These are phyloP conservation scores for Podospora fimiseda DNA, from an alignment of 495 filamentous ascomycete genomes.

Conservation along the genomic window DNA sequence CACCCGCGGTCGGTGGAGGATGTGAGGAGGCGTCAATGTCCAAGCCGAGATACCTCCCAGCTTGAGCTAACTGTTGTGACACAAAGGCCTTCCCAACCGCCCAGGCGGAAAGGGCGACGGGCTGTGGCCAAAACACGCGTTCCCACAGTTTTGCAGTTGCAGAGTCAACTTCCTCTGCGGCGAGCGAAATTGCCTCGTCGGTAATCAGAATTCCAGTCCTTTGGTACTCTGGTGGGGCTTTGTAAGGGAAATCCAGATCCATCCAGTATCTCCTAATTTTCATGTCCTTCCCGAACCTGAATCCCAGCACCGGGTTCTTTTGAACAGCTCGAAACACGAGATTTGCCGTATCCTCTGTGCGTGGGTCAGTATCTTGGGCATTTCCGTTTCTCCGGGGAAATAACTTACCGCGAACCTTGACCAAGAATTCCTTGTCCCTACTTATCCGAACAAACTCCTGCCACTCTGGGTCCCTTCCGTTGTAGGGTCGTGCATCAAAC, in stretches of 20 bases:
- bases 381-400: not conserved
- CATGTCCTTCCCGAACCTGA: conserved; percentile 18
- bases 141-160: conserved; percentile 20
- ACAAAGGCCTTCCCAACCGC: conserved; percentile 26
- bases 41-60: conserved; percentile 32
- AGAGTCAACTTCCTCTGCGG: conserved; percentile 23
- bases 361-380: conserved; percentile 6
- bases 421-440: conserved; percentile 42
- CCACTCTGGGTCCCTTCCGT: conserved; percentile 64
- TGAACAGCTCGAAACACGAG: conserved; percentile 15
- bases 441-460: conserved; percentile 55
- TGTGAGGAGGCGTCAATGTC: not conserved
- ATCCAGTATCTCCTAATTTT: conserved; percentile 30
- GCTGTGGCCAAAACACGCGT: conserved; percentile 31
- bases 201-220: conserved; percentile 30
- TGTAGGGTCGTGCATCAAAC: conserved; percentile 44
- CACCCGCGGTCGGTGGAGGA: not conserved
- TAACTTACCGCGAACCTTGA: conserved; percentile 45
- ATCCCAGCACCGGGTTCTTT: conserved; percentile 7
- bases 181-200: conserved; percentile 25
- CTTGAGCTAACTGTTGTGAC: conserved; percentile 21
- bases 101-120: conserved; percentile 29
- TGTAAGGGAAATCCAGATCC: conserved; percentile 34
- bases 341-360: conserved; percentile 24
- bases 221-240: conserved; percentile 36